Evolutionary conservation across 2,329 filamentous ascomycete genomes (phyloP).

Genomic region (Stachybotrys chartarum): DNA sequence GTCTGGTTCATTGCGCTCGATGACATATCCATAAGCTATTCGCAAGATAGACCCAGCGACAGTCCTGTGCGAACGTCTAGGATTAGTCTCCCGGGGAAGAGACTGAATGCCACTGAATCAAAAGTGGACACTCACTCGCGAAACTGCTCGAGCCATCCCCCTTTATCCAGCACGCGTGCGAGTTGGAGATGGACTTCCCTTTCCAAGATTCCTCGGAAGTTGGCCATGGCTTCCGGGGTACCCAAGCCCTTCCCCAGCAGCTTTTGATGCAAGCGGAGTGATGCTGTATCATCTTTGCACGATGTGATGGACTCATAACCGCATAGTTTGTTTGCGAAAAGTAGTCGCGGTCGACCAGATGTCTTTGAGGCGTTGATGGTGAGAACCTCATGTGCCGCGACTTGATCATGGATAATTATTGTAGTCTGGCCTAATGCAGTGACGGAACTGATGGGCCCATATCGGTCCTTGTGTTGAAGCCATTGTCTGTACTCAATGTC

Average conservation of each 20-base stretch:
- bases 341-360: background rate
- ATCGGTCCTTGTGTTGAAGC: background rate
- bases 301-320: background rate
- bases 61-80: background rate
- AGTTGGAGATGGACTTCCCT: background rate
- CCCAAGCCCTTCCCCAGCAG: conserved; percentile 1
- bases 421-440: background rate
- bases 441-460: conserved; percentile 1
- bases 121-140: background rate
- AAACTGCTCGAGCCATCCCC: background rate
- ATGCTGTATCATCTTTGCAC: background rate
- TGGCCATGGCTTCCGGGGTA: background rate
- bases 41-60: background rate
- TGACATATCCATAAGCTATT: background rate
- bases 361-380: background rate
- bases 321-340: conserved; percentile 1
- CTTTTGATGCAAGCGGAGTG: background rate
- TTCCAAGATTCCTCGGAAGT: background rate
- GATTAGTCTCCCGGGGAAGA: too few relatives aligned
- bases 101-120: background rate
- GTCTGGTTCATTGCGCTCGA: conserved; percentile 4
- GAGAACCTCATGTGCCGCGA: background rate
- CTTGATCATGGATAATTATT: conserved; percentile 1
- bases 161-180: background rate
- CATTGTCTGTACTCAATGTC: background rate